Evolutionary conservation across 768 basidiomycete species (phyloP).

Genomic region (Pleurotus djamor): DNA sequence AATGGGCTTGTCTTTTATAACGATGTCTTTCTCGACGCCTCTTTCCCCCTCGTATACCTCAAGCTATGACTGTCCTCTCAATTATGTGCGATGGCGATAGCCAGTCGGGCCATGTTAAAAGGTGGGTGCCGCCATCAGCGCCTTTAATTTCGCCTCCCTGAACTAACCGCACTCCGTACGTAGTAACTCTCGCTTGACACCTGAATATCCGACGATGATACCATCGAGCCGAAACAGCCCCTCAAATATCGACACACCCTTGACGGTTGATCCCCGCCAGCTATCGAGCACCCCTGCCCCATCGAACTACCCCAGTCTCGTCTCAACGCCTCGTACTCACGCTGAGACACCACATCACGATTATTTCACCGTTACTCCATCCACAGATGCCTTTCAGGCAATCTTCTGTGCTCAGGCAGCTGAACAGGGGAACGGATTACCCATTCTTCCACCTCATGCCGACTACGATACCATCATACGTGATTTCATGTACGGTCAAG

Average conservation of each 20-base stretch:
- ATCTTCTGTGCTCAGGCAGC: not conserved
- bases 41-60: not conserved
- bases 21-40: no score
- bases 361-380: not conserved
- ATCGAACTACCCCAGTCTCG: no score
- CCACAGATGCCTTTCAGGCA: not conserved
- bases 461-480: not conserved
- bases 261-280: not conserved
- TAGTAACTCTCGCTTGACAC: not conserved
- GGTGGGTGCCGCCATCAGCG: no score
- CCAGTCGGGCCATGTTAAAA: no score
- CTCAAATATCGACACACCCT: not conserved
- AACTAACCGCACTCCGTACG: not conserved
- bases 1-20: not conserved
- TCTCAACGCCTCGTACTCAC: not conserved
- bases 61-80: not conserved
- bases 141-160: not conserved
- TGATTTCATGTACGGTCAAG: not conserved
- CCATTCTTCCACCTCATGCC: not conserved
- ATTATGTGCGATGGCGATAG: not conserved
- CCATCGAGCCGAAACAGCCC: not conserved
- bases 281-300: no score
- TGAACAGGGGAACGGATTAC: not conserved
- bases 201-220: not conserved
- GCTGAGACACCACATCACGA: not conserved